Evolutionary conservation across 768 basidiomycete genomes (phyloP), one percentile per base, ranked within the genome.

Genomic region (Mycena galopus): DNA sequence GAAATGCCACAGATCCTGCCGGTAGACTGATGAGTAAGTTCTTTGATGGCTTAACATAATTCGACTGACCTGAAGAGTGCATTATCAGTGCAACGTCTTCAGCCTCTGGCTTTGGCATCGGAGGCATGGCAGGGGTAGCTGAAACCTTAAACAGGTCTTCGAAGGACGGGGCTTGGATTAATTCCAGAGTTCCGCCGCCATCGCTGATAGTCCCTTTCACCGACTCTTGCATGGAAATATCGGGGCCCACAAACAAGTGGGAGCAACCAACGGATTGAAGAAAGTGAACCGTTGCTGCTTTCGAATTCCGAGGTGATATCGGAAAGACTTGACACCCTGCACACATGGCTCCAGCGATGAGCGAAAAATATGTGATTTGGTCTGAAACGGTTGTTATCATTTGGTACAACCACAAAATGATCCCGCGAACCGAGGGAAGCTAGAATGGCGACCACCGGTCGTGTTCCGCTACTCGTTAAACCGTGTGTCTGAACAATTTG

Each of bases 381-480:
- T 67, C 65, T 67, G 25, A 4, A 35, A 17, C n/a, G n/a, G n/a
- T n/a, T n/a, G n/a, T n/a, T n/a, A n/a, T n/a, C n/a, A n/a, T n/a
- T n/a, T n/a, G n/a, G n/a, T n/a, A n/a, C n/a, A n/a, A n/a, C n/a
- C n/a, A n/a, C n/a, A n/a, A n/a, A 47, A 39, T 51, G 19, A 44
- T 12, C 4, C 17, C 12, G 21, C 42, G 1, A 2, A 65, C 64
- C 64, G 11, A 25, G 17, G 29, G 64, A 42, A 25, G 51, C 64
- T 7, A 65, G 51, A 17, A 65, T 65, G 5, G 37, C 64, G 16
- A 65, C 29, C n/a, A 65, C 64, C 11, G 64, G 64, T 3, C 64
- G 64, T 21, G 9, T n/a, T 12, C 19, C 53, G 14, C 53, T 17
- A 65, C 53, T 3, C 39, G 33, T 16, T 56, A 8, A 1, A 19